Conservation (phyloP, 169 alveolate genomes). For the Plasmodium cynomolgi region DNA sequence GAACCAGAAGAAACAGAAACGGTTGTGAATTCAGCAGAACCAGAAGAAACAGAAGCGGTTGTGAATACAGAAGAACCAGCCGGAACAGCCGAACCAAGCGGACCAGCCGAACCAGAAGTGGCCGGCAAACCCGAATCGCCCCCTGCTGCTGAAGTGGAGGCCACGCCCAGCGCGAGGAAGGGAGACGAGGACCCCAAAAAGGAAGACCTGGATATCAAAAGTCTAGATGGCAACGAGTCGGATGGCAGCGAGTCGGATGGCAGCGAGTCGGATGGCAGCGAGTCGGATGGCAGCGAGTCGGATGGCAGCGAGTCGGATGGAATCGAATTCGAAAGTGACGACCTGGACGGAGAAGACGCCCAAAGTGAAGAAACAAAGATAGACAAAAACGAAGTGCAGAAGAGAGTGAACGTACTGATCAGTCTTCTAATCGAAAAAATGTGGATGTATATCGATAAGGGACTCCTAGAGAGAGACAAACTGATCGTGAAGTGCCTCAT, state of each 20-base stretch:
- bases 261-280: neutral
- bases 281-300: neutral
- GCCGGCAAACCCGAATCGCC: neutral
- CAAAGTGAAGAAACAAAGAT: conserved; percentile 85
- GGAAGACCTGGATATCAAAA: neutral
- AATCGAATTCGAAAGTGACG: neutral
- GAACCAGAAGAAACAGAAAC: too few relatives aligned
- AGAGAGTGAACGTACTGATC: conserved; percentile 90
- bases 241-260: too few relatives aligned
- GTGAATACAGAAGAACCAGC: neutral
- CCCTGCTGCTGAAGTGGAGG: neutral
- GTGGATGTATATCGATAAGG: conserved; percentile 93
- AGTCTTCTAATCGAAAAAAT: conserved; percentile 92
- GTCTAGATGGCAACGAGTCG: neutral
- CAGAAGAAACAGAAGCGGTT: too few relatives aligned
- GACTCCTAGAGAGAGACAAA: conserved; percentile 95
- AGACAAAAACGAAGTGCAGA: conserved; percentile 81
- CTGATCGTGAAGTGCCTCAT: conserved; percentile 94
- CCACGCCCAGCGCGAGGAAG: neutral
- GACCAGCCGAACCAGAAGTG: neutral
- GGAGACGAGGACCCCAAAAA: neutral
- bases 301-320: neutral
- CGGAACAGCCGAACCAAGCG: too few relatives aligned
- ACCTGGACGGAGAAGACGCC: conserved; percentile 56
- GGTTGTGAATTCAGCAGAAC: too few relatives aligned